These are phyloP conservation scores for Cyberlindnera mrakii DNA, from an alignment of 805 yeast species.

Conservation along the genomic window DNA sequence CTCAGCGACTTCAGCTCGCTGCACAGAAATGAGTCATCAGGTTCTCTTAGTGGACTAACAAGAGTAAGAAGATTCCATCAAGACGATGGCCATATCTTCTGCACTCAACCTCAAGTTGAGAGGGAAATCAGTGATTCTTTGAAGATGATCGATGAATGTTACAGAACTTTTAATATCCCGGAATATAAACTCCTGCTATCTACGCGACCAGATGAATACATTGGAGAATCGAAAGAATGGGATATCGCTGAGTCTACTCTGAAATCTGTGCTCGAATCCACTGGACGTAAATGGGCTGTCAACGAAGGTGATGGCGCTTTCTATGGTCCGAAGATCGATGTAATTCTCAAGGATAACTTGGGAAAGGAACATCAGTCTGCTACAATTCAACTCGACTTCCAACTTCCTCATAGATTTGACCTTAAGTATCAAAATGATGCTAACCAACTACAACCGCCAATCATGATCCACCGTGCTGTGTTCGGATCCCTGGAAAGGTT, in stretches of 20 bases:
- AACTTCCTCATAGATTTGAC: constrained; percentile 79
- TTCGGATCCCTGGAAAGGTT: constrained; percentile 94
- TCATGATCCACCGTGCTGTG: constrained; percentile 94
- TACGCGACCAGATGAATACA: constrained; percentile 78
- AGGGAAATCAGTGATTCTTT: constrained; percentile 69
- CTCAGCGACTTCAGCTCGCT: constrained; percentile 85
- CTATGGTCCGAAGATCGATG: constrained; percentile 95
- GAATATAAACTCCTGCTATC: constrained; percentile 63
- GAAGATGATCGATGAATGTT: constrained; percentile 67
- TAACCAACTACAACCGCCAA: constrained; percentile 58
- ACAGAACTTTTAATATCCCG: constrained; percentile 44
- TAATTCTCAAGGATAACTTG: constrained; percentile 71
- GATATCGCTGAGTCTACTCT: constrained; percentile 70
- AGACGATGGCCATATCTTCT: constrained; percentile 97
- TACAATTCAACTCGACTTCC: constrained; percentile 92
- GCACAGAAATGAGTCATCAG: constrained; percentile 92
- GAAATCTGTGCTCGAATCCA: constrained; percentile 47
- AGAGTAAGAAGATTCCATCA: constrained; percentile 94
- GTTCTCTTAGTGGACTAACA: constrained; percentile 88
- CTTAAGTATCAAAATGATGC: constrained; percentile 57
- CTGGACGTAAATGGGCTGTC: constrained; percentile 56
- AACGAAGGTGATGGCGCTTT: constrained; percentile 94
- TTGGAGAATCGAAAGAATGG: constrained; percentile 81
- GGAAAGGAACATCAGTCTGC: constrained; percentile 90
- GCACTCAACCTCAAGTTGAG: constrained; percentile 70